Percentiles rank a stretch among this genome's conserved stretches.
Evolutionary conservation across 73 alveolate species (phyloP).

Genomic region (Tetrahymena malaccensis): DNA sequence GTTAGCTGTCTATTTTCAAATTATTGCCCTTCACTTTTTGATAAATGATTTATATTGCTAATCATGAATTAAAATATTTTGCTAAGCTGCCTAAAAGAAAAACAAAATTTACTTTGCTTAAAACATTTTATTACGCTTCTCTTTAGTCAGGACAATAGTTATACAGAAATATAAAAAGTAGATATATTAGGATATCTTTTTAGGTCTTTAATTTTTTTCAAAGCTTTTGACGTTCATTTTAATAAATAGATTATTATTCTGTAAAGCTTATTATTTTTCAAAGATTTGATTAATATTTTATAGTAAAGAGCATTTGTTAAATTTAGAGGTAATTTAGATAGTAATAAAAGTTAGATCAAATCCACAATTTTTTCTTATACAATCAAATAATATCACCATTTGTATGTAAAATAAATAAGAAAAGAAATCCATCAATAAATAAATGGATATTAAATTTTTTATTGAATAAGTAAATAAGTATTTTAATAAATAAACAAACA

Average conservation of each 20-base stretch:
- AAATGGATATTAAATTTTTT: no score
- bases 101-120: neutral
- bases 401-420: neutral
- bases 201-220: no score
- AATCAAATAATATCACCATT: neutral
- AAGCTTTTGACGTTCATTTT: neutral
- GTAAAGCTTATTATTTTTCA: neutral
- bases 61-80: no score
- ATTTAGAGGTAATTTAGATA: neutral
- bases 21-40: neutral
- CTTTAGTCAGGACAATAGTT: no score
- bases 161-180: no score
- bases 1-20: neutral
- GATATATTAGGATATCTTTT: neutral
- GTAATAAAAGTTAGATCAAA: neutral
- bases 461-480: no score
- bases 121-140: no score
- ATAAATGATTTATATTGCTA: neutral
- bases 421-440: no score
- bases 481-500: no score
- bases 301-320: neutral
- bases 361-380: neutral
- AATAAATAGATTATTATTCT: neutral
- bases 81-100: neutral
- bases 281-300: neutral